Conservation (phyloP, 208 protist species). For the Crithidia acanthocephali region DNA sequence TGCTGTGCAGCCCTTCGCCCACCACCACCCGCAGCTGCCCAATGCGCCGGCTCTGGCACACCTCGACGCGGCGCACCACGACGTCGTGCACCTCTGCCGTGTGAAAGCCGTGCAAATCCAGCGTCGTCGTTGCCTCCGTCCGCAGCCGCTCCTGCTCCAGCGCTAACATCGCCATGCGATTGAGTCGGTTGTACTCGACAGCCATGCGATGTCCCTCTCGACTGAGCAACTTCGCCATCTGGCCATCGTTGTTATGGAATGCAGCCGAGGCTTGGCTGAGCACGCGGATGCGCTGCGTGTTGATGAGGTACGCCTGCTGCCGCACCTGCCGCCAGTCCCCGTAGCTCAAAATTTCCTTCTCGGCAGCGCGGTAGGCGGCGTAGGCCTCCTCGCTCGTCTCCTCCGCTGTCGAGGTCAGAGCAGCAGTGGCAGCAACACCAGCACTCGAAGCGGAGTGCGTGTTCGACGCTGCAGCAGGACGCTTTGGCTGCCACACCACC, state of each 20-base stretch:
- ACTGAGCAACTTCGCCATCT: constrained; percentile 60
- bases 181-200: constrained; percentile 74
- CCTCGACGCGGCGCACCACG: constrained; percentile 62
- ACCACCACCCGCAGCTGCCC: constrained; percentile 55
- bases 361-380: constrained; percentile 40
- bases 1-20: constrained; percentile 74
- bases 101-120: constrained; percentile 89
- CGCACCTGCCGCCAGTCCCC: constrained; percentile 85
- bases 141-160: constrained; percentile 72
- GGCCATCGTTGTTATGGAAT: constrained; percentile 56
- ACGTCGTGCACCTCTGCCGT: constrained; percentile 71
- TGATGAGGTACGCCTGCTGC: constrained; percentile 66
- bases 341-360: constrained; percentile 44
- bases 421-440: neutral
- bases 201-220: constrained; percentile 59
- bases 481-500: constrained; percentile 23
- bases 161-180: constrained; percentile 81
- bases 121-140: constrained; percentile 37
- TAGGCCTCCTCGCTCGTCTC: constrained; percentile 40
- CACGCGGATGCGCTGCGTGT: constrained; percentile 60
- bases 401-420: neutral
- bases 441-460: neutral
- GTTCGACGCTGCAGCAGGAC: neutral
- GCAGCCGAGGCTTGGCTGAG: constrained; percentile 63
- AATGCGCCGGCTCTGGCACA: constrained; percentile 57